Base-by-base conservation (phyloP, 306 rosid genomes). In the Cicer cuneatum region DNA sequence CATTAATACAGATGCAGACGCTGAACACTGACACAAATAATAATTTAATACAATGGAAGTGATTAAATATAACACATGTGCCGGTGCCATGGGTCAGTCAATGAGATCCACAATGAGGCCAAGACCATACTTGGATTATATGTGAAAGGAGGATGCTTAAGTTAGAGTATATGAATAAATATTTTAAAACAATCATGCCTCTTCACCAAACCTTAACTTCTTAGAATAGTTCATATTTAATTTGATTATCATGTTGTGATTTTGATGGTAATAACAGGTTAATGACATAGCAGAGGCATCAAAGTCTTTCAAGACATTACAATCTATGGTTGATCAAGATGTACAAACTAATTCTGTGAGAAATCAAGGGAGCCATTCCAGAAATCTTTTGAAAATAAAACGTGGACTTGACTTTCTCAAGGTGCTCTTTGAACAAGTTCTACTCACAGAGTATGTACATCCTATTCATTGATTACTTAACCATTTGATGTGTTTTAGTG, bases 391-490 rank as follows among this genome's bases (percentile, higher is more conserved):
- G 69, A 73, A 59, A 12, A 59, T 73, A 10, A 73, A 59, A 33
- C 77, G 69, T 59, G 77, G 77, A n/a, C 77, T 73, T 45, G 69
- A 73, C n/a, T 73, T 73, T 73, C 69, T 73, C 37, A 59, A 54
- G 37, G 19, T 73, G 10, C 69, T 73, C 7, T 73, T 24, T 18
- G 19, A 73, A 18, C 77, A 73, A 43, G 53, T 46, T 59, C 43
- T 73, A 4, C 69, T 73, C 8, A 73, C 77, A 6, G 69, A 59
- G 77, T 73, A 73, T 35, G 69, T 53, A 10, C 10, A 69, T 15
- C 16, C 7, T 18, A 24, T 33, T 49, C 38, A 52, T 12, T 66
- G 8, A 15, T 62, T 53, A 39, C 7, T 52, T 16, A 38, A 12
- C 49, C 47, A 69, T 46, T 68, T 68, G n/a, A 2, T 40, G 46